Base-by-base conservation (phyloP, 176 grass and related monocot species). In the Triticum monococcum region DNA sequence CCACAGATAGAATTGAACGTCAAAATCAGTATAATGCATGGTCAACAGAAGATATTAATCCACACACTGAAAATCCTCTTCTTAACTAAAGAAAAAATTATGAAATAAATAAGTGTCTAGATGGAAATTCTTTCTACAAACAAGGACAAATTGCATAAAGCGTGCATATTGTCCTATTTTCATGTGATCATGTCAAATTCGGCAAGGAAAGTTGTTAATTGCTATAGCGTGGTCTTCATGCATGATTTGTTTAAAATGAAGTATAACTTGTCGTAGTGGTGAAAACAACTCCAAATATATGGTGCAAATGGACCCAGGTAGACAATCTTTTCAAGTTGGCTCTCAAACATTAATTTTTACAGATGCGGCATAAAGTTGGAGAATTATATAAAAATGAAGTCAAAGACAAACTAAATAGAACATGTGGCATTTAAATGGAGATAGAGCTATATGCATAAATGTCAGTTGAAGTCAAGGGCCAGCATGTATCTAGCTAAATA, bases 341-440 rank as follows among this genome's bases (percentile, higher is more conserved):
- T 64, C 13, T 79, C 7, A 4, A 65, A 50, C 6, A 36, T 5
- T 56, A 33, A 3, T 25, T 72, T 80, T 85, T 72, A 18, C 38
- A 24, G 68, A 36, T 11, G 57, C 2, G 12, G 12, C 14, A 20
- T 40, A n/a, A 56, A 56, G 52, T 56, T 56, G 4, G 1, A 48
- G 75, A 72, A 6, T 17, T 80, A 80, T 71, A 40, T 23, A 37
- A 23, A 71, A 72, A 72, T 72, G 36, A 23, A 12, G 33, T 70
- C 36, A 11, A 23, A 12, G 33, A n/a, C 36, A 11, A 56, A n/a
- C n/a, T 16, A 84, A 72, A 66, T 43, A 52, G 63, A 5, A 69
- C 75, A 73, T 77, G 23, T 26, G 50, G 62, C 24, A 86, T 62
- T 12, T 31, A 64, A 73, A 86, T 24, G 3, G n/a, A 68, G 73